Percentiles rank a stretch among this genome's conserved stretches.
phyloP scores from a whole-genome alignment of 2,329 filamentous ascomycete genomes.

The Rutstroemia sp. region DNA sequence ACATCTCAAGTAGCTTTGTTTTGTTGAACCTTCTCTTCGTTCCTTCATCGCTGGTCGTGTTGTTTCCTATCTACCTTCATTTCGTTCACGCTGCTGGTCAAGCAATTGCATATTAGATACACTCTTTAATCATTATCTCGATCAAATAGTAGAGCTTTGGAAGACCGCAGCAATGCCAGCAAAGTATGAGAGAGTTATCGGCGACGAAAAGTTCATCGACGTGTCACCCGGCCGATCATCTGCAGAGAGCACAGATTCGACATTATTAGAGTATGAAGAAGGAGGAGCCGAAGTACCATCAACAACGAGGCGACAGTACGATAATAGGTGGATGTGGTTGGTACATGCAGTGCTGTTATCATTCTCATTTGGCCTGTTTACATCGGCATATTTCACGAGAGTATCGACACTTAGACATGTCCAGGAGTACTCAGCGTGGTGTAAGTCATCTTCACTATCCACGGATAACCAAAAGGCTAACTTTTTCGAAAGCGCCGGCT shows the following conservation, averaged over 20 bases:
- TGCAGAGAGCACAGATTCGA: constrained; percentile 15
- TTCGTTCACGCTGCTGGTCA: not conserved
- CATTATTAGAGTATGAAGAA: constrained; percentile 20
- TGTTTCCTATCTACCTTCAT: not conserved
- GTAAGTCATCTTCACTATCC: constrained; percentile 27
- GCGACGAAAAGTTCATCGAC: constrained; percentile 22
- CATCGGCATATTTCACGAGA: constrained; percentile 20
- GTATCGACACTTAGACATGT: constrained; percentile 26
- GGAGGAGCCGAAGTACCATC: not conserved
- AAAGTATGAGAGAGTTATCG: constrained; percentile 22
- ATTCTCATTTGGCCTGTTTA: constrained; percentile 23
- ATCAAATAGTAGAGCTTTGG: too few relatives aligned
- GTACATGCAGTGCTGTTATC: constrained; percentile 22
- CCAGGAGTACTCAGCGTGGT: constrained; percentile 38
- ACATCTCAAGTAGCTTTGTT: not conserved
- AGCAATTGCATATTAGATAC: not conserved
- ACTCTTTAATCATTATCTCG: not conserved
- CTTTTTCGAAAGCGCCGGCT: constrained; percentile 36
- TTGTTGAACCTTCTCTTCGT: not conserved
- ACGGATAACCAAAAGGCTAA: not conserved
- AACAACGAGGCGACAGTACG: constrained; percentile 4
- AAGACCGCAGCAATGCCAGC: constrained; percentile 14
- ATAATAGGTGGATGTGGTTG: constrained; percentile 25
- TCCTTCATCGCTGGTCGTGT: not conserved
- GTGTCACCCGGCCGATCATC: constrained; percentile 16